Evolutionary conservation across 805 yeast genomes (phyloP).

Genomic region (Blastobotrys americana): DNA sequence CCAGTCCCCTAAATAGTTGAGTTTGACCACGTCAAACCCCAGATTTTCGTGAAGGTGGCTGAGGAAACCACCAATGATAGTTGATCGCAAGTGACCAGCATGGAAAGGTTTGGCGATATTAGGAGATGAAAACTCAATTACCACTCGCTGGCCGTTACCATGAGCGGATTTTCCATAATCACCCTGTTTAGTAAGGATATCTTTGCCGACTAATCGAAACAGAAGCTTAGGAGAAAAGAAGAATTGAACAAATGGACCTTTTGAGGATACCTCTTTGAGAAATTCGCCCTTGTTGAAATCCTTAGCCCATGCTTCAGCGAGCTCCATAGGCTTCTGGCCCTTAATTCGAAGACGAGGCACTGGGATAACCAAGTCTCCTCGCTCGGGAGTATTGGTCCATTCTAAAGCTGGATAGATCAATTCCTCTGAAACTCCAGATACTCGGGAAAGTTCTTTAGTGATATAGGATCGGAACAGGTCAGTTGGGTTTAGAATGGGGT

Average conservation of each 20-base stretch:
- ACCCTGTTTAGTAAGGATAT: slow-evolving; percentile 49
- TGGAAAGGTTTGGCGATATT: slow-evolving; percentile 99
- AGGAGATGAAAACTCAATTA: slow-evolving; percentile 94
- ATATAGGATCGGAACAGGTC: slow-evolving; percentile 89
- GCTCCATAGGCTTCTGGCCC: slow-evolving; percentile 70
- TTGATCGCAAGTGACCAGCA: slow-evolving; percentile 97
- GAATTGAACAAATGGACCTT: slow-evolving; percentile 89
- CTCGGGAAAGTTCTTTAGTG: slow-evolving; percentile 62
- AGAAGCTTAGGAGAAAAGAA: slow-evolving; percentile 64
- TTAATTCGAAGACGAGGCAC: slow-evolving; percentile 84
- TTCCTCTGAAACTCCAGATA: slow-evolving; percentile 63
- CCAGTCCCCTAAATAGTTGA: slow-evolving; percentile 98
- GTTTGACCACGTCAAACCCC: slow-evolving; percentile 88
- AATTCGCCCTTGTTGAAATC: slow-evolving; percentile 67
- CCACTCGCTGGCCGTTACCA: slow-evolving; percentile 61
- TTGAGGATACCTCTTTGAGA: slow-evolving; percentile 64
- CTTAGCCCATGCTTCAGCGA: slow-evolving; percentile 71
- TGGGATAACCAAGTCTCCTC: slow-evolving; percentile 90
- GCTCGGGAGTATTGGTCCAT: slow-evolving; percentile 74
- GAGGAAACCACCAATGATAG: slow-evolving; percentile 95
- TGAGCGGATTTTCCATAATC: slow-evolving; percentile 69
- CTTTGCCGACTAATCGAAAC: slow-evolving; percentile 61
- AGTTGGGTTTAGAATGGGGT: slow-evolving; percentile 70
- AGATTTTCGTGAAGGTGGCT: slow-evolving; percentile 81
- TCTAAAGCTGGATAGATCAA: slow-evolving; percentile 81